phyloP scores from a whole-genome alignment of 2,329 filamentous ascomycete genomes.

The Fusarium nygamai region DNA sequence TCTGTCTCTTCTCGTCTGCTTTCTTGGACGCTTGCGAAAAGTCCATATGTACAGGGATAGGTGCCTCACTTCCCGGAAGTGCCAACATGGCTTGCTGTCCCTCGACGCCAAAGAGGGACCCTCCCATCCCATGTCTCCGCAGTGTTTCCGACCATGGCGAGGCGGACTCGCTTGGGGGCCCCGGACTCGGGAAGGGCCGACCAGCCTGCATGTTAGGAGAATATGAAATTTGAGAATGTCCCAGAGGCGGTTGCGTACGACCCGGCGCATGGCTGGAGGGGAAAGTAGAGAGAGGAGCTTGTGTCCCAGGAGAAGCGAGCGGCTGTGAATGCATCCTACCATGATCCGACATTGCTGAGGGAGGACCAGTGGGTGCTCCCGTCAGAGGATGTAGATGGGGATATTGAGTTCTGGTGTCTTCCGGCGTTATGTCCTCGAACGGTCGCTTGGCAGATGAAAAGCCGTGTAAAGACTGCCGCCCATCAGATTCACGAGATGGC shows the following conservation, averaged over 20 bases:
- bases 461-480: slow-evolving; percentile 32
- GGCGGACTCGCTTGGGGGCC: slow-evolving; percentile 35
- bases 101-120: slow-evolving; percentile 43
- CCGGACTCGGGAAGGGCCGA: slow-evolving; percentile 36
- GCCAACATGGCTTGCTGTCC: slow-evolving; percentile 53
- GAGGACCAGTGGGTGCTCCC: slow-evolving; percentile 37
- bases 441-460: slow-evolving; percentile 47
- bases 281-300: slow-evolving; percentile 38
- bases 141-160: slow-evolving; percentile 48
- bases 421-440: slow-evolving; percentile 43
- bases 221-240: slow-evolving; percentile 35
- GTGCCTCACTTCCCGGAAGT: slow-evolving; percentile 50
- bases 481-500: slow-evolving; percentile 38
- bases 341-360: slow-evolving; percentile 39
- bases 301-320: slow-evolving; percentile 39
- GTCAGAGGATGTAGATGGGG: slow-evolving; percentile 41
- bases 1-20: slow-evolving; percentile 84
- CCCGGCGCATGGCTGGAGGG: slow-evolving; percentile 33
- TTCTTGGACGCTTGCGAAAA: slow-evolving; percentile 83
- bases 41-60: slow-evolving; percentile 75
- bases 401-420: slow-evolving; percentile 42
- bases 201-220: slow-evolving; percentile 31
- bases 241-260: slow-evolving; percentile 24
- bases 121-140: slow-evolving; percentile 44
- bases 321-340: slow-evolving; percentile 52